phyloP scores from a whole-genome alignment of 2,329 filamentous ascomycete species.

The Paecilomyces dactylethromorphus region DNA sequence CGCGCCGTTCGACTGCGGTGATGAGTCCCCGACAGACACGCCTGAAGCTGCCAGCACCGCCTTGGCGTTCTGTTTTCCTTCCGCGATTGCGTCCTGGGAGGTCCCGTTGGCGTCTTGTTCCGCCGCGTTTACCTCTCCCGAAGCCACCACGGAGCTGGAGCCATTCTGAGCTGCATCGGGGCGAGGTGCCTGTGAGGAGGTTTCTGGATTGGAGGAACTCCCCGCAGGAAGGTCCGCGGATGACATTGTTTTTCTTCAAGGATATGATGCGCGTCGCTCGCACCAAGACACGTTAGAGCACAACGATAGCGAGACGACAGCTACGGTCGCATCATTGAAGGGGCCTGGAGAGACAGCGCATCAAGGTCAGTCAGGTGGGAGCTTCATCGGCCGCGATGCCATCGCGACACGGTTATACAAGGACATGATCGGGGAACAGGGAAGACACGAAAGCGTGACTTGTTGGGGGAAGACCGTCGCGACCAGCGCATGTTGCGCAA shows the following conservation, averaged over 20 bases:
- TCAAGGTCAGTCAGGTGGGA: slow-evolving; percentile 8
- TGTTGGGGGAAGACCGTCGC: slow-evolving; percentile 1
- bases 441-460: not conserved
- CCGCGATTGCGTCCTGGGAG: slow-evolving; percentile 42
- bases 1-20: slow-evolving; percentile 28
- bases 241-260: slow-evolving; percentile 21
- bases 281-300: slow-evolving; percentile 13
- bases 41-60: slow-evolving; percentile 51
- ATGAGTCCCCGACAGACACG: slow-evolving; percentile 22
- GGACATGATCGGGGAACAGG: not conserved
- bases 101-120: slow-evolving; percentile 21
- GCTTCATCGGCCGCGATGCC: not conserved
- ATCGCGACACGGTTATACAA: not conserved
- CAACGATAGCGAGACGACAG: slow-evolving; percentile 14
- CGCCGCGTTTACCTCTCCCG: slow-evolving; percentile 12
- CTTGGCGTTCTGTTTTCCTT: slow-evolving; percentile 56
- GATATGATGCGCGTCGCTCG: slow-evolving; percentile 12
- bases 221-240: slow-evolving; percentile 24
- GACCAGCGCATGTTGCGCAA: slow-evolving; percentile 8
- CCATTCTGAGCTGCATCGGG: slow-evolving; percentile 17
- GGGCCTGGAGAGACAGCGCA: slow-evolving; percentile 7
- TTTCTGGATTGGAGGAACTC: slow-evolving; percentile 15
- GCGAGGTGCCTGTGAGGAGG: slow-evolving; percentile 16
- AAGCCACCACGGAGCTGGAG: slow-evolving; percentile 17
- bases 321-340: slow-evolving; percentile 27